Percentiles rank a stretch among this genome's conserved stretches.
phyloP scores from a whole-genome alignment of 2,329 filamentous ascomycete genomes.

The Claviceps sp. region DNA sequence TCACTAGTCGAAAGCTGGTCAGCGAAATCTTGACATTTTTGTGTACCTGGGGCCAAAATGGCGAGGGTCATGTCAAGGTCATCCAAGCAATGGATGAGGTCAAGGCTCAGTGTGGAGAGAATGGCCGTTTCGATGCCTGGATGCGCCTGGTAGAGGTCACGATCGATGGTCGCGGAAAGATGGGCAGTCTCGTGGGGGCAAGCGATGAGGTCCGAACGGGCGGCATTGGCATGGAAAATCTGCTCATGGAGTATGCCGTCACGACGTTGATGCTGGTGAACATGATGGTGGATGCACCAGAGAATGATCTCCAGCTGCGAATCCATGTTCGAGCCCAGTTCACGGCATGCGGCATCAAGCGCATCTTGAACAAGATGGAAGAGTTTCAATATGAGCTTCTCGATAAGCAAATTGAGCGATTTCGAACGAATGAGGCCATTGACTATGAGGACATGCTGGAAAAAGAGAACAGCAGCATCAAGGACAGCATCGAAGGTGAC shows the following conservation, averaged over 20 bases:
- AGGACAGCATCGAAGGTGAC: conserved; percentile 75
- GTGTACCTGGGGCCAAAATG: conserved; percentile 78
- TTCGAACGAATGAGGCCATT: conserved; percentile 86
- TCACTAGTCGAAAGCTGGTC: conserved; percentile 87
- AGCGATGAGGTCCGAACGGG: conserved; percentile 93
- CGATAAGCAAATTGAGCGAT: conserved; percentile 94
- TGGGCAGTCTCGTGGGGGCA: conserved; percentile 93
- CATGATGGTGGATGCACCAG: conserved; percentile 86
- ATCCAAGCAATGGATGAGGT: conserved; percentile 86
- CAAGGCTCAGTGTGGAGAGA: conserved; percentile 78
- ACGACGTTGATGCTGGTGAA: conserved; percentile 91
- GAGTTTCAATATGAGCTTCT: conserved; percentile 96
- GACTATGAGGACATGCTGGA: conserved; percentile 97
- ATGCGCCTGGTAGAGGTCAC: conserved; percentile 98
- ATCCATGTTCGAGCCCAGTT: conserved; percentile 95
- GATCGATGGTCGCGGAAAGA: conserved; percentile 91
- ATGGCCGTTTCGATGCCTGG: conserved; percentile 94
- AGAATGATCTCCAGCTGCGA: conserved; percentile 76
- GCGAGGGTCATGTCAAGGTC: conserved; percentile 82
- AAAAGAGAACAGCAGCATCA: conserved; percentile 77
- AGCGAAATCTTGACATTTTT: conserved; percentile 94
- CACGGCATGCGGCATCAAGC: conserved; percentile 87
- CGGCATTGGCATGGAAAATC: conserved; percentile 95
- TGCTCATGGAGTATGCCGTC: conserved; percentile 97
- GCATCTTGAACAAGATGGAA: conserved; percentile 93